Evolutionary conservation across 2,329 filamentous ascomycete genomes (phyloP), one percentile per base, ranked within the genome.

Genomic region (Ophiostoma sp.): DNA sequence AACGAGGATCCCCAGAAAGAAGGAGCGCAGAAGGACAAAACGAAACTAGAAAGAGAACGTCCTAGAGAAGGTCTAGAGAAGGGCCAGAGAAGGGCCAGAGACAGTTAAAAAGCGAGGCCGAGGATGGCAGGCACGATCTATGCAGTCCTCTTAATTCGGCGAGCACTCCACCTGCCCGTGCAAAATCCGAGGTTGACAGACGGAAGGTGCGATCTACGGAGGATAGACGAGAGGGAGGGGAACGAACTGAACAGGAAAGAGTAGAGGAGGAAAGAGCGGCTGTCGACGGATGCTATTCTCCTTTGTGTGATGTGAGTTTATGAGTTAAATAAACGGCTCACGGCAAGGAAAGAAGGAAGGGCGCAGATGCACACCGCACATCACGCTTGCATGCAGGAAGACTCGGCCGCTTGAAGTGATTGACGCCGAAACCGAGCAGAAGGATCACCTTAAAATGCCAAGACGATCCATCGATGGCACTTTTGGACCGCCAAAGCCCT

Each of bases 191-290:
- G 66, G 45, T 69, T 55, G 25, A 5, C 25, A 25, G 19, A 25
- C 64, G 28, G 39, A 28, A 68, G 64, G 63, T 66, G 63, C 64
- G 64, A 68, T 50, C 39, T 50, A 50, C 42, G 64, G 64, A 68
- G 42, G 42, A 33, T 1, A 68, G 25, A n/a, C 33, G 25, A 22
- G 45, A 11, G n/a, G n/a, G n/a, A n/a, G n/a, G n/a, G n/a, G n/a
- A n/a, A n/a, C n/a, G n/a, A n/a, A n/a, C n/a, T n/a, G n/a, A n/a
- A n/a, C n/a, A n/a, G n/a, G n/a, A n/a, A n/a, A 25, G n/a, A 36
- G 33, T 36, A 36, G 8, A 17, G 15, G 42, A 11, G 42, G 42
- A 48, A 48, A 15, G 42, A 39, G 25, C 39, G 33, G 61, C n/a
- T 28, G 8, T 45, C 8, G 3, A 45, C n/a, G n/a, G n/a, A 22